phyloP scores from a whole-genome alignment of 768 basidiomycete species.

The Auricularia heimuer region DNA sequence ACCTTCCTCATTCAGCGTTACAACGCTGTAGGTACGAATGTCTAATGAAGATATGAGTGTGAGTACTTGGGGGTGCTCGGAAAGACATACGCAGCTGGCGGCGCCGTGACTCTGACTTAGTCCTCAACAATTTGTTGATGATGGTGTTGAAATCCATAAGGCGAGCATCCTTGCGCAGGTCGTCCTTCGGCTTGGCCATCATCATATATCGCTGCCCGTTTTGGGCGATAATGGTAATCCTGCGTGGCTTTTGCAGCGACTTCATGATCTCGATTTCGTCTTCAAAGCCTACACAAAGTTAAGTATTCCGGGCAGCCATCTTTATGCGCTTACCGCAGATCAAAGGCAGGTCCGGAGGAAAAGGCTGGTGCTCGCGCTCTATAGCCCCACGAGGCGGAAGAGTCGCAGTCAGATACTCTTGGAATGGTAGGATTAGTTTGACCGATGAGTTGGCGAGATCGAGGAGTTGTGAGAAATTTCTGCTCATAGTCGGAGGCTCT shows the following conservation, averaged over 20 bases:
- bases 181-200: slow-evolving; percentile 94
- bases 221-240: slow-evolving; percentile 73
- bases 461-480: too few species aligned
- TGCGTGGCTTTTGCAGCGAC: slow-evolving; percentile 84
- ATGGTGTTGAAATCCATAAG: slow-evolving; percentile 98
- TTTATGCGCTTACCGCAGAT: slow-evolving; percentile 50
- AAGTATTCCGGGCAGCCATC: neutral
- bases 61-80: neutral
- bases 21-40: slow-evolving; percentile 97
- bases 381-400: slow-evolving; percentile 64
- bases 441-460: slow-evolving; percentile 20
- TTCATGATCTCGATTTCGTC: slow-evolving; percentile 88
- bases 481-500: too few species aligned
- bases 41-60: slow-evolving; percentile 33
- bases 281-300: slow-evolving; percentile 44
- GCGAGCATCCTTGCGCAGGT: slow-evolving; percentile 91
- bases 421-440: slow-evolving; percentile 77
- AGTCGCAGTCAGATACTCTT: slow-evolving; percentile 81
- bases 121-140: slow-evolving; percentile 91
- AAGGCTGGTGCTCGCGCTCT: slow-evolving; percentile 65
- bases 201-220: slow-evolving; percentile 84
- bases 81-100: slow-evolving; percentile 71
- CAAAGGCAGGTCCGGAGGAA: slow-evolving; percentile 63
- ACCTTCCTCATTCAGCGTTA: slow-evolving; percentile 93
- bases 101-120: slow-evolving; percentile 85